Evolutionary conservation across 202 grass and related monocot genomes (phyloP), one percentile per base, ranked within the genome.

Genomic region (Eragrostis tef): DNA sequence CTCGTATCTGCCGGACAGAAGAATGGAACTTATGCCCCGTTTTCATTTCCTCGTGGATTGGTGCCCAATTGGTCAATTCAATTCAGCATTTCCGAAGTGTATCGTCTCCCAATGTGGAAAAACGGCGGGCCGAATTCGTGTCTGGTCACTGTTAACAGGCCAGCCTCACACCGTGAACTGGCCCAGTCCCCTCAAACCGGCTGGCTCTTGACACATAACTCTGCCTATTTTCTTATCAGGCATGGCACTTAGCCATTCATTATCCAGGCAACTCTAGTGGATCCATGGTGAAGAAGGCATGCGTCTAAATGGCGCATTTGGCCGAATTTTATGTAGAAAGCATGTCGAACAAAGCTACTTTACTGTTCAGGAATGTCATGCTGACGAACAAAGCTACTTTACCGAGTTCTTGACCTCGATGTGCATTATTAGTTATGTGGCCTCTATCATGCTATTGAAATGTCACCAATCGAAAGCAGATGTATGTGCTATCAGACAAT

Each of bases 401-500:
- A n/a, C 4, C 50, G 39, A 13, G 71, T 74, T 56, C 52, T 65
- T 79, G 86, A 77, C 77, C 70, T 29, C 56, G 46, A 20, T 26
- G 64, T 60, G 72, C 47, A 72, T 51, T 85, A 65, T 77, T 58
- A 47, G 70, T 68, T 15, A n/a, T 63, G 42, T 4, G 20, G 24
- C 50, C 41, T 36, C 69, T 59, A 34, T 61, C 73, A 70, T 71
- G 73, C 48, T 46, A 65, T 76, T 72, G 57, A 77, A 41, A 51
- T 77, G 58, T 77, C 77, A 81, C 78, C 64, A 64, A 59, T 81
- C 65, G 2, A 81, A 77, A 81, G 53, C 64, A 49, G n/a, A 66
- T 56, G 27, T 70, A 41, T 17, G 77, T 81, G 76, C 44, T 12
- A 53, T 45, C 31, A 71, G 36, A 66, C 82, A 89, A 76, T 81